These are phyloP conservation scores for Colletotrichum sojae DNA, from an alignment of 2,329 filamentous ascomycete genomes.

Conservation along the genomic window DNA sequence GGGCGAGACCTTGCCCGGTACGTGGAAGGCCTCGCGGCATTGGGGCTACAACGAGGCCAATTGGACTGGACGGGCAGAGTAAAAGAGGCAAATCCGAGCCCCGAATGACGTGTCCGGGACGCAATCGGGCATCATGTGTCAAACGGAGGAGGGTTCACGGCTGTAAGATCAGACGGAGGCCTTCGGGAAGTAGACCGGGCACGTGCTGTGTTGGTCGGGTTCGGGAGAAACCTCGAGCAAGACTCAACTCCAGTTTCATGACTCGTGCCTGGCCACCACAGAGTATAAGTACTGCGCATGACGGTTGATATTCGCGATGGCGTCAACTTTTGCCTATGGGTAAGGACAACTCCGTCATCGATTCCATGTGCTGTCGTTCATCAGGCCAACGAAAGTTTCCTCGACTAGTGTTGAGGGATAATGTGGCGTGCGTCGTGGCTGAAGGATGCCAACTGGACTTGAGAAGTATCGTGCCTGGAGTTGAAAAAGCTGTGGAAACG, in stretches of 20 bases:
- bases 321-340: background rate
- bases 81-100: constrained; percentile 25
- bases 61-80: constrained; percentile 9
- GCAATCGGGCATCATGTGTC: constrained; percentile 13
- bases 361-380: background rate
- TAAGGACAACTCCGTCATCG: background rate
- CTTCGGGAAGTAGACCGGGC: constrained; percentile 8
- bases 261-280: background rate
- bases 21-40: constrained; percentile 12
- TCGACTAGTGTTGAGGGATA: no score
- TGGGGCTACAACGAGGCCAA: background rate
- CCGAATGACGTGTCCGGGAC: constrained; percentile 28
- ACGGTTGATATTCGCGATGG: constrained; percentile 1
- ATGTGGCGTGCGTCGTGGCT: no score
- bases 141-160: constrained; percentile 9
- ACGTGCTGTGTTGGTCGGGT: background rate
- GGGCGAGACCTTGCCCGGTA: constrained; percentile 23
- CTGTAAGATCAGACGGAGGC: constrained; percentile 24
- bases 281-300: constrained; percentile 3
- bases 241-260: constrained; percentile 10
- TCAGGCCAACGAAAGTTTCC: background rate
- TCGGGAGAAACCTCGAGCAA: background rate
- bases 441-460: no score
- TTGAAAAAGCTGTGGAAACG: no score
- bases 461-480: no score